These are phyloP conservation scores for Candida freyschussii DNA, from an alignment of 1,139 yeast genomes.

Conservation along the genomic window DNA sequence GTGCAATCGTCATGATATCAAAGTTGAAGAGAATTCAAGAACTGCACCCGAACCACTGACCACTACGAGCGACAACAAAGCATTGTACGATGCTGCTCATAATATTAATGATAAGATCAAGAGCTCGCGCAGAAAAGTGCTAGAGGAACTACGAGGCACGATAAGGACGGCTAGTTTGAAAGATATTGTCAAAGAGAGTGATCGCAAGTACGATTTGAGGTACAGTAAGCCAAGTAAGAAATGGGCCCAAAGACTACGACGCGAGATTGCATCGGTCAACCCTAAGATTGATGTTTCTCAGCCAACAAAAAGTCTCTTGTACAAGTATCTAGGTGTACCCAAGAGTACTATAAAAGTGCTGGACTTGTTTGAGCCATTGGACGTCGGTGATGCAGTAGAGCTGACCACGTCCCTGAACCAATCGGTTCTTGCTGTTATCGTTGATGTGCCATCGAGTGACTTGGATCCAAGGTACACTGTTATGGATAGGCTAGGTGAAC, in stretches of 20 bases:
- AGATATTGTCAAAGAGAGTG: conserved; percentile 8
- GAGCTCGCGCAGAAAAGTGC: conserved; percentile 10
- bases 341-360: conserved; percentile 1
- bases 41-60: too few relatives aligned
- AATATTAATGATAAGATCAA: too few relatives aligned
- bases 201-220: conserved; percentile 5
- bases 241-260: conserved; percentile 6
- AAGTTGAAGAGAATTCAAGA: too few relatives aligned
- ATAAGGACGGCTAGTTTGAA: conserved; percentile 6
- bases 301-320: neutral
- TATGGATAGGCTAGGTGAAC: conserved; percentile 51
- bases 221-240: conserved; percentile 12
- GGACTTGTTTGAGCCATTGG: conserved; percentile 27
- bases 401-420: conserved; percentile 30
- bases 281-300: neutral
- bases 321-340: conserved; percentile 5
- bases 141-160: conserved; percentile 15
- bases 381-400: conserved; percentile 44
- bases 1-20: too few relatives aligned
- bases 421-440: conserved; percentile 38
- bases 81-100: too few relatives aligned
- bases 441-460: conserved; percentile 36
- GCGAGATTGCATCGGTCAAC: neutral
- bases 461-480: conserved; percentile 50
- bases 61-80: too few relatives aligned